phyloP scores from a whole-genome alignment of 495 filamentous ascomycete species.

The Daldinia decipiens region DNA sequence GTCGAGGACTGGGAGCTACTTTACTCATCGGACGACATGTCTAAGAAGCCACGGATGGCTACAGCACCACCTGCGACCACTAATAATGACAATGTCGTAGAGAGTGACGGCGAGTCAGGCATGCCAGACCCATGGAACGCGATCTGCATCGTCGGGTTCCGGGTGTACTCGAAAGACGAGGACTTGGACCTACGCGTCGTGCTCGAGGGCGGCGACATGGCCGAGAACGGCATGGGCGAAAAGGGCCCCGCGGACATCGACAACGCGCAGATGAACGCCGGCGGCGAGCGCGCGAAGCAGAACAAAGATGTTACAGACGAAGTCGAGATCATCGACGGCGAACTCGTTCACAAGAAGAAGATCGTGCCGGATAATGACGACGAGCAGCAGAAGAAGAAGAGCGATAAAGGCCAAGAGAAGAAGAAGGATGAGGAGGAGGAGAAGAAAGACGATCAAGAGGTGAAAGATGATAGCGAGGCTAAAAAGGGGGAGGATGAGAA shows the following conservation, averaged over 20 bases:
- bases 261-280: constrained; percentile 62
- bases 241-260: constrained; percentile 61
- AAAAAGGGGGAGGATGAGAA: constrained; percentile 17
- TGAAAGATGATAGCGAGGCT: constrained; percentile 27
- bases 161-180: constrained; percentile 61
- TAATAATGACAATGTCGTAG: constrained; percentile 42
- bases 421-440: constrained; percentile 42
- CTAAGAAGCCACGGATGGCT: constrained; percentile 57
- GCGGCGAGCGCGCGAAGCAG: constrained; percentile 53
- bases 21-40: constrained; percentile 62
- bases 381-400: constrained; percentile 36
- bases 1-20: constrained; percentile 62
- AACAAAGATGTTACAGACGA: constrained; percentile 41
- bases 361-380: constrained; percentile 47
- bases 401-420: constrained; percentile 14
- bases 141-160: constrained; percentile 60
- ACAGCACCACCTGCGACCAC: constrained; percentile 40
- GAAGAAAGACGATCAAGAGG: constrained; percentile 23
- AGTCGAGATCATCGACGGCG: constrained; percentile 53
- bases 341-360: constrained; percentile 53
- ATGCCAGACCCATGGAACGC: constrained; percentile 63
- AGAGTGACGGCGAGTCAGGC: constrained; percentile 58
- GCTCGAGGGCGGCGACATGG: constrained; percentile 60
- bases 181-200: constrained; percentile 59
- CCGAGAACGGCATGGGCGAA: constrained; percentile 61